Conservation (phyloP, 768 basidiomycete species). For the Steccherinum ochraceum region DNA sequence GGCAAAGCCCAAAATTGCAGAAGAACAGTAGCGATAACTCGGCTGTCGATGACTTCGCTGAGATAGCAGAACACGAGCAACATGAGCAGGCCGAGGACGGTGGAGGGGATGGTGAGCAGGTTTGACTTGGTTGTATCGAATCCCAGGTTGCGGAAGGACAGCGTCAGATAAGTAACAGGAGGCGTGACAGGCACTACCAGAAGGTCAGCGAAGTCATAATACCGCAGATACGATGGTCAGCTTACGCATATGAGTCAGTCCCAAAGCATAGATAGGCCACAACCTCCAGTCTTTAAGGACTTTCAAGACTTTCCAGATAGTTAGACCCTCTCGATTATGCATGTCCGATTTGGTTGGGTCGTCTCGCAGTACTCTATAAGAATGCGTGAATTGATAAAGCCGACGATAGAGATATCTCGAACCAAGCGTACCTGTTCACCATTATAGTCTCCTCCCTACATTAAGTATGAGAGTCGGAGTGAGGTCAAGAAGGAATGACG, state of each 20-base stretch:
- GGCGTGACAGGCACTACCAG: slow-evolving; percentile 51
- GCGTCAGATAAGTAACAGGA: slow-evolving; percentile 57
- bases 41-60: slow-evolving; percentile 46
- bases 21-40: slow-evolving; percentile 42
- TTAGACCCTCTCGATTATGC: slow-evolving; percentile 70
- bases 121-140: slow-evolving; percentile 61
- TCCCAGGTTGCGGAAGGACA: slow-evolving; percentile 54
- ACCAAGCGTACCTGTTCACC: slow-evolving; percentile 38
- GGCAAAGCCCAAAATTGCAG: slow-evolving; percentile 60
- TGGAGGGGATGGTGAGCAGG: slow-evolving; percentile 55
- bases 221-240: not conserved
- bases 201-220: too few species aligned
- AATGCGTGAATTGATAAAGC: slow-evolving; percentile 21
- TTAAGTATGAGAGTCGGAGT: not conserved
- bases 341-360: slow-evolving; percentile 63
- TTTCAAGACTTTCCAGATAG: slow-evolving; percentile 39
- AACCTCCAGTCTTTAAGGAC: slow-evolving; percentile 55
- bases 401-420: not conserved
- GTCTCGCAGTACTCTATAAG: slow-evolving; percentile 46
- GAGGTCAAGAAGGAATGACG: not conserved
- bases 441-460: slow-evolving; percentile 56
- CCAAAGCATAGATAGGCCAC: slow-evolving; percentile 61
- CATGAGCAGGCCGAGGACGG: slow-evolving; percentile 35
- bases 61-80: slow-evolving; percentile 41
- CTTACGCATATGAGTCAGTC: slow-evolving; percentile 47